Evolutionary conservation across 176 grass and related monocot genomes (phyloP).

Genomic region (Sorghum bicolor): Sorghum_bicolor_NCBIv3 NC_012877.2:54855001-54855500

Average conservation of each 20-base stretch:
- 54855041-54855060: slow-evolving; percentile 7
- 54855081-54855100: not conserved
- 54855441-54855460: not conserved
- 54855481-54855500: slow-evolving; percentile 5
- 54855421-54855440: not conserved
- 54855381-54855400: not conserved
- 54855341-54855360: not conserved
- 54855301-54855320: not conserved
- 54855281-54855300: not conserved
- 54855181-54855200: not conserved
- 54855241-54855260: not conserved
- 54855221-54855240: not conserved
- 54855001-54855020: not conserved
- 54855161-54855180: not conserved
- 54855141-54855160: not conserved
- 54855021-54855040: not conserved
- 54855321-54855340: not conserved
- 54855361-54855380: not conserved
- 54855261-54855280: not conserved
- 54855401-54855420: not conserved
- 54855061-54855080: not conserved
- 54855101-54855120: not conserved
- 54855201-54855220: not conserved
- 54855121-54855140: not conserved
- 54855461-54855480: not conserved